phyloP scores from a whole-genome alignment of 441 rosid genomes.

The Rhodomyrtus psidioides region DNA sequence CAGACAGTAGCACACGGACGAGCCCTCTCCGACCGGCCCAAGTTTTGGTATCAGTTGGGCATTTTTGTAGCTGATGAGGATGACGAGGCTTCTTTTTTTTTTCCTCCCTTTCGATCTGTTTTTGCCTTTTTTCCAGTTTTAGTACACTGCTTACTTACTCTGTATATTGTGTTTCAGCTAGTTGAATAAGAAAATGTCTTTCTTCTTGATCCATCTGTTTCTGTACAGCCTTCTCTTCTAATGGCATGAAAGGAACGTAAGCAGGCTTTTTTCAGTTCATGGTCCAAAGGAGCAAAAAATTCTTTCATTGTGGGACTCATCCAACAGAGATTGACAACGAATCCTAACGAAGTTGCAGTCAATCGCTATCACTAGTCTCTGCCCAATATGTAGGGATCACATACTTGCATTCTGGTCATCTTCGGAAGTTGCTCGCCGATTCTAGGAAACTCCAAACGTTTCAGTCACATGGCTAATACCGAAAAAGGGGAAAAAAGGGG shows the following conservation, averaged over 20 bases:
- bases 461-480: neutral
- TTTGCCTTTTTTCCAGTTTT: neutral
- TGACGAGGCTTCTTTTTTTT: conserved; percentile 38
- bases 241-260: neutral
- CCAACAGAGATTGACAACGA: neutral
- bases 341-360: neutral
- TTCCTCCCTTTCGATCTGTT: neutral
- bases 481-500: neutral
- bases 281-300: neutral
- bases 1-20: conserved; percentile 1
- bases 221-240: neutral
- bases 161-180: neutral
- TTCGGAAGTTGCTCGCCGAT: neutral
- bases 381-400: neutral
- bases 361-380: neutral
- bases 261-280: neutral
- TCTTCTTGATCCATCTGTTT: neutral
- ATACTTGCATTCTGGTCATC: neutral
- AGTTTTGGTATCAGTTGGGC: conserved; percentile 32
- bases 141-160: neutral
- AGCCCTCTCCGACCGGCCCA: conserved; percentile 20
- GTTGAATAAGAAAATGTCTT: neutral
- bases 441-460: neutral
- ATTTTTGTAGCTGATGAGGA: conserved; percentile 47
- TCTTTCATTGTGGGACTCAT: neutral